These are phyloP conservation scores for Jamesozyma spencerorum DNA, from an alignment of 805 yeast genomes.

Conservation along the genomic window DNA sequence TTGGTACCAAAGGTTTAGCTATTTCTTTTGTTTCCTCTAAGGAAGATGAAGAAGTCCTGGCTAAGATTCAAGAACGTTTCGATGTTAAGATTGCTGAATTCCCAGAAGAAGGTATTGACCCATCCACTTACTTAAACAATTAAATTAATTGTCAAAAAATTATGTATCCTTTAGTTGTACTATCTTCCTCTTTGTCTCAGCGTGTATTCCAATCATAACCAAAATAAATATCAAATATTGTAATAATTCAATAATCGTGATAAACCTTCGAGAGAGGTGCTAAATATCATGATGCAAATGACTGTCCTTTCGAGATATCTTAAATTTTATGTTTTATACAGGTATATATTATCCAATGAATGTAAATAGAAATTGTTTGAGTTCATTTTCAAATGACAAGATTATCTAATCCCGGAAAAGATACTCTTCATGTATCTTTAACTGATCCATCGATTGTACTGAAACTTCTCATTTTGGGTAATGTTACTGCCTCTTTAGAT, in stretches of 20 bases:
- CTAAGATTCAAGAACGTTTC: constrained; percentile 91
- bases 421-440: constrained; percentile 10
- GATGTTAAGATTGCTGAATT: constrained; percentile 90
- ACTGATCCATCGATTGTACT: constrained; percentile 21
- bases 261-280: too few relatives aligned
- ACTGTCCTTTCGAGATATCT: too few relatives aligned
- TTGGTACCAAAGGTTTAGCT: constrained; percentile 98
- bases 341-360: too few relatives aligned
- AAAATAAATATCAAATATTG: too few relatives aligned
- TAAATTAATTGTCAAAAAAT: constrained; percentile 28
- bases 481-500: background rate
- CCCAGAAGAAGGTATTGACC: constrained; percentile 97
- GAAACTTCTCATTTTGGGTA: constrained; percentile 25
- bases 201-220: too few relatives aligned
- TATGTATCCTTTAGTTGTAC: background rate
- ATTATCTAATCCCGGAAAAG: background rate
- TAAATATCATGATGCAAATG: too few relatives aligned
- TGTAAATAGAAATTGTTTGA: too few relatives aligned
- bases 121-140: constrained; percentile 95
- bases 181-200: too few relatives aligned
- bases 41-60: constrained; percentile 83
- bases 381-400: too few relatives aligned
- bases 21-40: constrained; percentile 78
- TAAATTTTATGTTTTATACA: too few relatives aligned
- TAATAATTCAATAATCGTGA: too few relatives aligned